Evolutionary conservation across 2,329 filamentous ascomycete genomes (phyloP).

Genomic region (Mycosphaerella sp.): DNA sequence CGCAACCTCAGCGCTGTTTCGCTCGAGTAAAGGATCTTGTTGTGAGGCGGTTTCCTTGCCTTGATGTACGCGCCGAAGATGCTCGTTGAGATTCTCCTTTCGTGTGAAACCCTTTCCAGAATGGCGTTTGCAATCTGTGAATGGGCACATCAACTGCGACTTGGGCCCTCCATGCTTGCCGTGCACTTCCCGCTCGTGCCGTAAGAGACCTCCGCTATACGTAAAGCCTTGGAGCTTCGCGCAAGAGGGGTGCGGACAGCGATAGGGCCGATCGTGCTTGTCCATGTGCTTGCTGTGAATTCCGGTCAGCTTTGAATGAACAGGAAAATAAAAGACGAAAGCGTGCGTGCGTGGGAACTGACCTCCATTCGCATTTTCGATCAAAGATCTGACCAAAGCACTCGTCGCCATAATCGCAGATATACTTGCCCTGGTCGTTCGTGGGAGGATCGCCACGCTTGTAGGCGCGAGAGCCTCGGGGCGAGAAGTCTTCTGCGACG

Average conservation of each 20-base stretch:
- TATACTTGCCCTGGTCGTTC: slow-evolving; percentile 67
- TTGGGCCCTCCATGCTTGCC: slow-evolving; percentile 82
- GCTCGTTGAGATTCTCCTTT: slow-evolving; percentile 90
- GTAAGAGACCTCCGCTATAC: slow-evolving; percentile 80
- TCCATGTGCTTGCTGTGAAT: slow-evolving; percentile 86
- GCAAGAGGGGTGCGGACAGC: slow-evolving; percentile 73
- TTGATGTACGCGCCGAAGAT: slow-evolving; percentile 76
- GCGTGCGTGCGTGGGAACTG: slow-evolving; percentile 39
- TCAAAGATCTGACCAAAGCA: slow-evolving; percentile 67
- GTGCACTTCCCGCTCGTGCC: slow-evolving; percentile 92
- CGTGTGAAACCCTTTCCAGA: slow-evolving; percentile 84
- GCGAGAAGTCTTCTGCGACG: slow-evolving; percentile 17
- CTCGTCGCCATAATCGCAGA: slow-evolving; percentile 60
- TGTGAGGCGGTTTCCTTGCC: slow-evolving; percentile 18
- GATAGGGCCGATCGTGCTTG: slow-evolving; percentile 90
- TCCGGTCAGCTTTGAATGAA: slow-evolving; percentile 17
- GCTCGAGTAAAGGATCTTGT: slow-evolving; percentile 16
- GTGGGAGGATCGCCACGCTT: slow-evolving; percentile 47
- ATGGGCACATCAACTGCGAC: slow-evolving; percentile 79
- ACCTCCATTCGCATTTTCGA: slow-evolving; percentile 93
- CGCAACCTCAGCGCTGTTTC: slow-evolving; percentile 13
- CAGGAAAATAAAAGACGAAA: background rate
- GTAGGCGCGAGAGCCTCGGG: slow-evolving; percentile 25
- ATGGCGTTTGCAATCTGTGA: slow-evolving; percentile 80
- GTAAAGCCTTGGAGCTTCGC: slow-evolving; percentile 92